Evolutionary conservation across 2,329 filamentous ascomycete species (phyloP).

Genomic region (Periconia sp.): DNA sequence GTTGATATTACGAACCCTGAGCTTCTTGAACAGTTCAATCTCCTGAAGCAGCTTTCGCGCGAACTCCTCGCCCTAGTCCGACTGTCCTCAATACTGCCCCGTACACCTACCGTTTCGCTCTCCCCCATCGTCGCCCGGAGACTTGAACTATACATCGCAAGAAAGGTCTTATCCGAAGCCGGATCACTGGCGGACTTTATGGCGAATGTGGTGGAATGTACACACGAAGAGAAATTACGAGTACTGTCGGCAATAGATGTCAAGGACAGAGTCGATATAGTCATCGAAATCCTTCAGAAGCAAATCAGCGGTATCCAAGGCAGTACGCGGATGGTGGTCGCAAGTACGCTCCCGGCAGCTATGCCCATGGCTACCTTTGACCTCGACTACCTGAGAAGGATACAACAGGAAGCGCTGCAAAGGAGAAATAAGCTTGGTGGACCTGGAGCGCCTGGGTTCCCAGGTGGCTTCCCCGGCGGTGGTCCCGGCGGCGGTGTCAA

Average conservation of each 20-base stretch:
- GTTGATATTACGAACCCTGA: constrained; percentile 50
- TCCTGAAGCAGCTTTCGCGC: constrained; percentile 82
- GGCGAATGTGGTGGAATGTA: constrained; percentile 87
- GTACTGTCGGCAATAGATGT: constrained; percentile 82
- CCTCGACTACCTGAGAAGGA: constrained; percentile 50
- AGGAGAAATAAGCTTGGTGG: constrained; percentile 39
- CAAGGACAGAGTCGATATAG: constrained; percentile 77
- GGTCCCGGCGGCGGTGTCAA: constrained; percentile 54
- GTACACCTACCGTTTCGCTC: constrained; percentile 68
- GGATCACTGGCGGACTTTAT: constrained; percentile 93
- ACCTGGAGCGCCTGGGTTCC: constrained; percentile 37
- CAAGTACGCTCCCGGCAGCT: constrained; percentile 67
- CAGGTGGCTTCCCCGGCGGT: constrained; percentile 49
- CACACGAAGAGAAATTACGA: constrained; percentile 88
- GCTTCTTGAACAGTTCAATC: constrained; percentile 74
- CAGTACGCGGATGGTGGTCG: constrained; percentile 82
- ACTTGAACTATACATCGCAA: constrained; percentile 84
- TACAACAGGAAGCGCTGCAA: constrained; percentile 51
- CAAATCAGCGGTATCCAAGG: constrained; percentile 86
- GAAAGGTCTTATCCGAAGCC: constrained; percentile 81
- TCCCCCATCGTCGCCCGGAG: constrained; percentile 86
- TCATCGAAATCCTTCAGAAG: constrained; percentile 81
- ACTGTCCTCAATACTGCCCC: constrained; percentile 81
- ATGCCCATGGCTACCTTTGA: constrained; percentile 49
- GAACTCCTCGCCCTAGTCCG: constrained; percentile 86